Conservation (phyloP, 2,329 filamentous ascomycete species). For the Arthrobotrys musiformis region DNA sequence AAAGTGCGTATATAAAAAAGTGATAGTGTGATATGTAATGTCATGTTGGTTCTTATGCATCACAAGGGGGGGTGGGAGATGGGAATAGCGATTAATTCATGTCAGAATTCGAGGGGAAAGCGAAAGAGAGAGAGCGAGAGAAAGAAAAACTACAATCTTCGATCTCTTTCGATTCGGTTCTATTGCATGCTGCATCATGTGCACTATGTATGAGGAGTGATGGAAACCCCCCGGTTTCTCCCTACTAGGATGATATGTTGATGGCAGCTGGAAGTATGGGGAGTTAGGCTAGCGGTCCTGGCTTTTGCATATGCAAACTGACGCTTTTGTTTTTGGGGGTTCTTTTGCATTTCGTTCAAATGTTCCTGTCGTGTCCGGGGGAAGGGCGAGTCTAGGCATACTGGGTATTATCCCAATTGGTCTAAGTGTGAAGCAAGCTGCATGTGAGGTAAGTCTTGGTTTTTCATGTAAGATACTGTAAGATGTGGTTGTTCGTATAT, state of each 20-base stretch:
- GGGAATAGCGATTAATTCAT: background rate
- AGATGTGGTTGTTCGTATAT: constrained; percentile 19
- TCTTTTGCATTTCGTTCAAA: constrained; percentile 22
- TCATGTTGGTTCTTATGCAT: background rate
- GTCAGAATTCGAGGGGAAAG: background rate
- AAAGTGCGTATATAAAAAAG: no score
- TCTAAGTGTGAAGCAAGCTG: constrained; percentile 9
- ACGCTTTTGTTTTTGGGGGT: constrained; percentile 8
- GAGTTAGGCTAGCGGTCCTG: no score
- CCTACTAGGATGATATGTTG: background rate
- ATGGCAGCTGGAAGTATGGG: constrained; percentile 1
- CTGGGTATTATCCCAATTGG: constrained; percentile 51
- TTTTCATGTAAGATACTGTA: background rate
- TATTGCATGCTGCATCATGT: constrained; percentile 48
- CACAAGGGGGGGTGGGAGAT: background rate
- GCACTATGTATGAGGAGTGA: constrained; percentile 1
- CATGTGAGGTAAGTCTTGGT: constrained; percentile 13
- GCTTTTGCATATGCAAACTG: constrained; percentile 11
- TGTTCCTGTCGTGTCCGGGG: constrained; percentile 8
- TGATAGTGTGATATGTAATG: constrained; percentile 3
- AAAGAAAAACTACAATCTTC: constrained; percentile 27
- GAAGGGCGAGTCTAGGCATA: constrained; percentile 19
- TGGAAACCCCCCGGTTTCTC: constrained; percentile 14
- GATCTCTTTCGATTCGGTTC: constrained; percentile 54
- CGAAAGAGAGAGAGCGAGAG: background rate